phyloP scores from a whole-genome alignment of 495 filamentous ascomycete species.

The Penicillium psychrofluorescens region DNA sequence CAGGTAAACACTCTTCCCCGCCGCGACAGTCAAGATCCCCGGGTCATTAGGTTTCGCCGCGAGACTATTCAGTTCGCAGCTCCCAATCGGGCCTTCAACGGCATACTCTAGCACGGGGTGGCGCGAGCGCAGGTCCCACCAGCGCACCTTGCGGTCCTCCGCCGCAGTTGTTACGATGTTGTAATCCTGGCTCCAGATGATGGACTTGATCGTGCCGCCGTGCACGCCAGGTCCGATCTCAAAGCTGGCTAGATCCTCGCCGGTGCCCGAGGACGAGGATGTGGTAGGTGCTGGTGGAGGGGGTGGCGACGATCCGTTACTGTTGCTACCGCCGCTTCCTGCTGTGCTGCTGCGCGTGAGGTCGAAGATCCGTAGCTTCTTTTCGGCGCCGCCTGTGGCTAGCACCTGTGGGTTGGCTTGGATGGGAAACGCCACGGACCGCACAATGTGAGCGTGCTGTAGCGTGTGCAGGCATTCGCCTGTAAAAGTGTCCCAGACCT shows the following conservation, averaged over 20 bases:
- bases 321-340: constrained; percentile 9
- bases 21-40: constrained; percentile 47
- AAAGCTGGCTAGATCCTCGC: constrained; percentile 50
- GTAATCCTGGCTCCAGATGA: constrained; percentile 83
- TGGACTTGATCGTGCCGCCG: constrained; percentile 81
- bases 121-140: constrained; percentile 83
- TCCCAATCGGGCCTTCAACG: constrained; percentile 78
- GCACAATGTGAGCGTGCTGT: constrained; percentile 88
- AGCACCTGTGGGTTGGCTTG: constrained; percentile 68
- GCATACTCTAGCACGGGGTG: constrained; percentile 61
- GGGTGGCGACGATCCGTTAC: constrained; percentile 36
- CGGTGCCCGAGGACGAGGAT: constrained; percentile 12
- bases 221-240: constrained; percentile 84
- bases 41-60: constrained; percentile 32
- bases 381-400: constrained; percentile 90
- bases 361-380: constrained; percentile 94
- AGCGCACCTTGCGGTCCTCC: constrained; percentile 84
- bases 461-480: constrained; percentile 86
- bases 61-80: constrained; percentile 73
- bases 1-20: constrained; percentile 87
- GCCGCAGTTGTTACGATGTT: constrained; percentile 84
- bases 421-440: constrained; percentile 80
- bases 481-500: constrained; percentile 93
- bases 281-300: constrained; percentile 15
- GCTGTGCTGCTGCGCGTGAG: constrained; percentile 43